phyloP scores from a whole-genome alignment of 1,284 basidiomycete genomes.

The Sanghuangporus sanghuang region DNA sequence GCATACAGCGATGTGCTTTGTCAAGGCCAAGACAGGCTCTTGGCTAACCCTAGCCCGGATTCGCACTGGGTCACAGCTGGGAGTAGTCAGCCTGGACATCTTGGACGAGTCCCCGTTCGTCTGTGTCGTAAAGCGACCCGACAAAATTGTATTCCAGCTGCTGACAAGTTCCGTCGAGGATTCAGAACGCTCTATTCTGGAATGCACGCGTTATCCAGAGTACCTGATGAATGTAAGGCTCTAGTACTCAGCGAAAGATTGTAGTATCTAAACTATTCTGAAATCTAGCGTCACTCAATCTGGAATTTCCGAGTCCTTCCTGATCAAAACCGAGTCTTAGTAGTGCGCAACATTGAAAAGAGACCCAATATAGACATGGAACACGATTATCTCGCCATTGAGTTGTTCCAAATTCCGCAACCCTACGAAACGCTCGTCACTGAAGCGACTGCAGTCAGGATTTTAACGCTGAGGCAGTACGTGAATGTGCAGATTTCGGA shows the following conservation, averaged over 20 bases:
- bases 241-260: slow-evolving; percentile 19
- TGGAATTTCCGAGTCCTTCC: slow-evolving; percentile 41
- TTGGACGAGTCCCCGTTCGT: slow-evolving; percentile 40
- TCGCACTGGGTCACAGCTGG: slow-evolving; percentile 36
- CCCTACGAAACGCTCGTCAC: slow-evolving; percentile 20
- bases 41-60: slow-evolving; percentile 29
- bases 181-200: neutral
- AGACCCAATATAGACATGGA: slow-evolving; percentile 25
- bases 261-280: slow-evolving; percentile 26
- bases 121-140: slow-evolving; percentile 38
- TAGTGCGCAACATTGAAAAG: slow-evolving; percentile 42
- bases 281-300: slow-evolving; percentile 43
- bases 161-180: slow-evolving; percentile 24
- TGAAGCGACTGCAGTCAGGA: slow-evolving; percentile 22
- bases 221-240: slow-evolving; percentile 1
- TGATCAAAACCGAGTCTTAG: slow-evolving; percentile 46
- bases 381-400: slow-evolving; percentile 16
- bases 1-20: slow-evolving; percentile 20
- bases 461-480: slow-evolving; percentile 25
- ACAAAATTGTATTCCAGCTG: slow-evolving; percentile 43
- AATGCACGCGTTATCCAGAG: neutral
- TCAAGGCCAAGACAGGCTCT: neutral
- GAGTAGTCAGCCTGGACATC: slow-evolving; percentile 40
- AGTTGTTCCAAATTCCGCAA: slow-evolving; percentile 21
- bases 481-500: slow-evolving; percentile 50